Percentiles rank a stretch among this genome's conserved stretches.
Evolutionary conservation across 257 asterid species (phyloP).

Genomic region (Leptodermis oblonga): DNA sequence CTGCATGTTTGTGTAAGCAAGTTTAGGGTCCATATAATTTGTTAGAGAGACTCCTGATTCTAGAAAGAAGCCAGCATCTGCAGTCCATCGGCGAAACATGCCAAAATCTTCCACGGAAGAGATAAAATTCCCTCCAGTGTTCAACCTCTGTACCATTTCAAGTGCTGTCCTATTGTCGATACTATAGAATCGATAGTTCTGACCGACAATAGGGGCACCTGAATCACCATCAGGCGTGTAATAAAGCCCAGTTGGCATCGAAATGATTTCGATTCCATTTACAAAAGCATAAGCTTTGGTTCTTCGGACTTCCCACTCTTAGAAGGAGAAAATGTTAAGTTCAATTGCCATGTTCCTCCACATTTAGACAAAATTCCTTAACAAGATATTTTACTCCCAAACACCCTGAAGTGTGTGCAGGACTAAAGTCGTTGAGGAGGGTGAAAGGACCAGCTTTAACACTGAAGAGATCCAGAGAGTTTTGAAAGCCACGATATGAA

Average conservation of each 20-base stretch:
- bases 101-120: slow-evolving; percentile 18
- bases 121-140: slow-evolving; percentile 11
- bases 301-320: not conserved
- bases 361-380: slow-evolving; percentile 43
- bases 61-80: slow-evolving; percentile 36
- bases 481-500: slow-evolving; percentile 14
- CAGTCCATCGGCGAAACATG: slow-evolving; percentile 18
- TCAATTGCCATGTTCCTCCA: slow-evolving; percentile 22
- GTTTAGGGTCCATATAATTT: slow-evolving; percentile 10
- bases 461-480: slow-evolving; percentile 12
- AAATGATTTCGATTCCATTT: slow-evolving; percentile 44
- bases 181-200: not conserved
- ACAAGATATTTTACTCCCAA: slow-evolving; percentile 24
- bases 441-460: slow-evolving; percentile 18
- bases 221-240: slow-evolving; percentile 31
- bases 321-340: slow-evolving; percentile 34
- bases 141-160: slow-evolving; percentile 12
- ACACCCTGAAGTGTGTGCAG: slow-evolving; percentile 19
- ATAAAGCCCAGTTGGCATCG: slow-evolving; percentile 22
- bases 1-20: slow-evolving; percentile 9
- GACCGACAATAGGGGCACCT: slow-evolving; percentile 27
- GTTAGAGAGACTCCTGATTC: slow-evolving; percentile 22
- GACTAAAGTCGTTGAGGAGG: slow-evolving; percentile 12
- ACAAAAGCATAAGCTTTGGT: slow-evolving; percentile 32
- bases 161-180: slow-evolving; percentile 19